Evolutionary conservation across 352 stramenopile species (phyloP), one percentile per base, ranked within the genome.

Genomic region (Globisporangium okanoganense): DNA sequence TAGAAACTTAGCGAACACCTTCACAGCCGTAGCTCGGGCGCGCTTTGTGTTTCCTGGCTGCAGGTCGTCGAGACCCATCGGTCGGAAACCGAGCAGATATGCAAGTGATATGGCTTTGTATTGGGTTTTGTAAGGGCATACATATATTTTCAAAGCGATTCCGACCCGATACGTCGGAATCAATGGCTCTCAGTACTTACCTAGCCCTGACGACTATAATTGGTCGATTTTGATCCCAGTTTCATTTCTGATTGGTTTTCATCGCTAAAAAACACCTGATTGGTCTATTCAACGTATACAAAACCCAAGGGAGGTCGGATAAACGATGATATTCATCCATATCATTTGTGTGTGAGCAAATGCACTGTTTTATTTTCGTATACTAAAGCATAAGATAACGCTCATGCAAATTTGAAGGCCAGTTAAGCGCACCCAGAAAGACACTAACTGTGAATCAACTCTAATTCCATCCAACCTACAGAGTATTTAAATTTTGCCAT

Each of bases 31-130:
- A 48, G 41, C 41, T 48, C 41, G 18, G n/a, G 41, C n/a, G 7
- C 41, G 41, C 41, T 48, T 48, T 48, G 41, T 6, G n/a, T 29
- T 48, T 48, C n/a, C 41, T 27, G 41, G n/a, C 41, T 48, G n/a
- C 41, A 48, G n/a, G 41, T 48, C 7, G 41, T 48, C 41, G 1
- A 48, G 41, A 48, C 41, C 41, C n/a, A 48, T 48, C n/a, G 18
- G 41, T 27, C 12, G 43, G 43, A 48, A 27, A 48, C 6, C n/a
- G 43, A 48, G n/a, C 43, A 27, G 43, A 5, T 48, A 48, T 48
- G n/a, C 0, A 0, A 48, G 18, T 48, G n/a, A 27, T 48, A 48
- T 27, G 43, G 43, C 1, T 48, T 48, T 48, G 43, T 48, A 27
- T 48, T 29, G n/a, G 43, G 0, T 27, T 48, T 48, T 48, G 43